Base-by-base conservation (phyloP, 805 yeast genomes). In the Spathaspora girioi region DNA sequence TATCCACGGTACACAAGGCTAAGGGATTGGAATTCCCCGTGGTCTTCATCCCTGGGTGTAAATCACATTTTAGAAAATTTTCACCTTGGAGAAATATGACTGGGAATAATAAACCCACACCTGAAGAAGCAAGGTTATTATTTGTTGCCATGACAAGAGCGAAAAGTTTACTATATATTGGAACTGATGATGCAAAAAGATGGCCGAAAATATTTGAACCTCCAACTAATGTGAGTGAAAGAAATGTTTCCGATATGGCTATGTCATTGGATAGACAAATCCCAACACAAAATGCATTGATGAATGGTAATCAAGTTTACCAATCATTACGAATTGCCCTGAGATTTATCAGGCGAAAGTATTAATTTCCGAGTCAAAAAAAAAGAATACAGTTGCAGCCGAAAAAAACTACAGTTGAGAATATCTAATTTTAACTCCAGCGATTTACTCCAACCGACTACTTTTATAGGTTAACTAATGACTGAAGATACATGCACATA, bases 21-120 rank as follows among this genome's bases (percentile, higher is more conserved):
- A 87, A 87, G 57, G 93, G 94, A 0, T 63, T 86, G 4, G 91
- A 87, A 54, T 86, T 82, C 57, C 90, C 91, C 0, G 71, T 85
- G 11, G 89, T 84, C 1, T 86, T 86, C 63, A 57, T 85, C 3
- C 49, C 58, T 5, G 66, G 65, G 2, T 41, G 54, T 14, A 23
- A 14, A 11, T n/a, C 15, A n/a, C 31, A n/a, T 14, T 42, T 20
- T 42, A 5, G 10, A 17, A 17, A 19, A 14, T n/a, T 32, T 38
- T 27, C 5, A 29, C 49, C 46, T 14, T 51, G 50, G 51, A n/a
- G 27, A 15, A 45, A 47, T 23, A 35, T 46, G 19, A 31, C 19
- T 20, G 23, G 20, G 18, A 35, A n/a, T 4, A 18, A 27, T 15
- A n/a, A 27, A 12, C 35, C 53, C 1, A 38, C 46, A 17, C 45